Evolutionary conservation across 768 basidiomycete species (phyloP).

Genomic region (Leccinum ochraceum): DNA sequence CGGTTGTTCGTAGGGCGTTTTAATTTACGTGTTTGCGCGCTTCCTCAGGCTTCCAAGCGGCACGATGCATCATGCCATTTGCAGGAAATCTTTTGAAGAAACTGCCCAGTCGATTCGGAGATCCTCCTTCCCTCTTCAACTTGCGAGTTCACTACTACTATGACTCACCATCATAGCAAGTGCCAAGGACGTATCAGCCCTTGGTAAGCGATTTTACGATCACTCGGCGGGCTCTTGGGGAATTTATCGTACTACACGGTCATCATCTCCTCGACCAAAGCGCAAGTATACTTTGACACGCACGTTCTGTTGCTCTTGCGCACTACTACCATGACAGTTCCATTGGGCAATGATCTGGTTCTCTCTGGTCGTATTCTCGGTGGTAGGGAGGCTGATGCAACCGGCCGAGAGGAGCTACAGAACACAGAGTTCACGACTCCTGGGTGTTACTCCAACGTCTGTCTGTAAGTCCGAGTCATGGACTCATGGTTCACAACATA

Average conservation of each 20-base stretch:
- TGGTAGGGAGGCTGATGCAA: constrained; percentile 10
- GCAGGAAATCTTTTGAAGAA: constrained; percentile 61
- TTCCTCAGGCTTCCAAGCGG: constrained; percentile 81
- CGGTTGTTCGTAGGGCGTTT: constrained; percentile 44
- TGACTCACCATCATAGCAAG: no score
- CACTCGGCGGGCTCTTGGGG: constrained; percentile 68
- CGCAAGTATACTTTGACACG: constrained; percentile 81
- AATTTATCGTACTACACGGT: constrained; percentile 66
- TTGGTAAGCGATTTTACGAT: constrained; percentile 40
- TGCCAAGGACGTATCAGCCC: no score
- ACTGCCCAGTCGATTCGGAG: constrained; percentile 41
- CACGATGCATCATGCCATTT: constrained; percentile 76
- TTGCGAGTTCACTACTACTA: constrained; percentile 35
- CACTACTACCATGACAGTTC: constrained; percentile 94
- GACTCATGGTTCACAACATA: constrained; percentile 70
- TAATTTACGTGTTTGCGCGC: constrained; percentile 73
- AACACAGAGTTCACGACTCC: constrained; percentile 83
- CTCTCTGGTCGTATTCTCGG: constrained; percentile 56
- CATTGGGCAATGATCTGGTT: constrained; percentile 81
- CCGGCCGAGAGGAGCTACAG: constrained; percentile 78
- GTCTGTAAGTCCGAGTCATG: constrained; percentile 42
- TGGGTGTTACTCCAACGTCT: constrained; percentile 81
- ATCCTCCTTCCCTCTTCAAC: constrained; percentile 45
- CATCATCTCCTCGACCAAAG: constrained; percentile 84
- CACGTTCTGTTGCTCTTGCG: constrained; percentile 71